Percentiles rank a stretch among this genome's conserved stretches.
phyloP scores from a whole-genome alignment of 148 eudicot genomes.

The Cornus florida region DNA sequence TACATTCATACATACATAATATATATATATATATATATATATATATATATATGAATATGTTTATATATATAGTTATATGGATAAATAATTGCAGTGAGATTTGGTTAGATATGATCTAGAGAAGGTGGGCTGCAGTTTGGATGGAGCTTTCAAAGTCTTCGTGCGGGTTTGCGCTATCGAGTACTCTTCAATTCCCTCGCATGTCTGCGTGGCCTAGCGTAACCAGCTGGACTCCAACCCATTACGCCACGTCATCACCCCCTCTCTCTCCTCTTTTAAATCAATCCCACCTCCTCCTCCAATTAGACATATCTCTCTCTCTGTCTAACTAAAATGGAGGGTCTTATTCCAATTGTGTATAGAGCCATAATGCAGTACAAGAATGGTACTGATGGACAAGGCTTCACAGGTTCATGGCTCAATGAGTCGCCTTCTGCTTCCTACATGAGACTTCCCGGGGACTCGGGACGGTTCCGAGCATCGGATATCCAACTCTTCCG shows the following conservation, averaged over 20 bases:
- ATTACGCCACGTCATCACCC: conserved; percentile 42
- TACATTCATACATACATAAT: background rate
- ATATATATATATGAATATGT: too few species aligned
- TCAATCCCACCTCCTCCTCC: conserved; percentile 9
- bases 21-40: background rate
- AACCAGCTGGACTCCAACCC: conserved; percentile 22
- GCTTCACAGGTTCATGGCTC: conserved; percentile 34
- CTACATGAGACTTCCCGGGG: conserved; percentile 24
- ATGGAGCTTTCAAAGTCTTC: conserved; percentile 16
- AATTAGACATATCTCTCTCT: background rate
- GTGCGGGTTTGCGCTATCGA: conserved; percentile 17
- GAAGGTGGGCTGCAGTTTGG: conserved; percentile 15
- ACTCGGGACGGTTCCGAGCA: conserved; percentile 17
- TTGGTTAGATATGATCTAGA: conserved; percentile 31
- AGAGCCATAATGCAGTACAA: conserved; percentile 63
- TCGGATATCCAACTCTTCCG: conserved; percentile 8
- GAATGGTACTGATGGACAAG: conserved; percentile 24
- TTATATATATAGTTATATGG: too few species aligned
- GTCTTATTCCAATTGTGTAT: conserved; percentile 68
- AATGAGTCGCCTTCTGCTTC: conserved; percentile 26
- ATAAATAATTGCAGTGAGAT: conserved; percentile 20
- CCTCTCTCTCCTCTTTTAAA: conserved; percentile 16
- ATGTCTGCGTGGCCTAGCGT: conserved; percentile 19
- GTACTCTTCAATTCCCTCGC: conserved; percentile 7
- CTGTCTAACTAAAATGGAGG: conserved; percentile 44